Conservation (phyloP, 495 filamentous ascomycete species). For the Friedmanniomyces endolithicus region DNA sequence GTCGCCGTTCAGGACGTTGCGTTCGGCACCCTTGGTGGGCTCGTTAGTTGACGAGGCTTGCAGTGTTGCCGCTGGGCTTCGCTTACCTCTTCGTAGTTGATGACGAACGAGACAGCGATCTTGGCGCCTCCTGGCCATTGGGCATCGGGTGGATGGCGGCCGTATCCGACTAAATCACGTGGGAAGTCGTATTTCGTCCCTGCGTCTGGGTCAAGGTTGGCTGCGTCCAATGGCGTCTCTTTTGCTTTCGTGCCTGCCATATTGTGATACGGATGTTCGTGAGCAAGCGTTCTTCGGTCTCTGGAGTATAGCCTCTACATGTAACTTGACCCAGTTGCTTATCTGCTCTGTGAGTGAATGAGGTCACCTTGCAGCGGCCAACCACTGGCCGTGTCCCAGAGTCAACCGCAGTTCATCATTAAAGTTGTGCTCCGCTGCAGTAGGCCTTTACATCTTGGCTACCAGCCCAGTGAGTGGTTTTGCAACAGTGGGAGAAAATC, state of each 20-base stretch:
- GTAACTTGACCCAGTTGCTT: background rate
- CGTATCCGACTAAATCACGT: constrained; percentile 28
- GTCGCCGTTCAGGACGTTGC: constrained; percentile 29
- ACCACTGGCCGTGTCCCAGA: background rate
- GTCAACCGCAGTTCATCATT: background rate
- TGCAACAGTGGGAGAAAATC: no score
- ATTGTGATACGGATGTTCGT: background rate
- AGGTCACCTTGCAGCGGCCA: constrained; percentile 12
- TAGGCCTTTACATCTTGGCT: no score
- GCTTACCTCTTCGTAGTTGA: constrained; percentile 32
- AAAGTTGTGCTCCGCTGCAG: no score
- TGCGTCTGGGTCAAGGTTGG: constrained; percentile 7
- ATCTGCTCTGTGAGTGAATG: background rate
- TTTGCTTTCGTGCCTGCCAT: background rate
- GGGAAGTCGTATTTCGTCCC: constrained; percentile 22
- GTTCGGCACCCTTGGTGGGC: constrained; percentile 25
- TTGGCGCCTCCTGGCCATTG: constrained; percentile 33
- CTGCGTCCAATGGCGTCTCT: constrained; percentile 4
- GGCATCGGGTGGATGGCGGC: constrained; percentile 28
- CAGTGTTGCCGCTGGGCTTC: background rate
- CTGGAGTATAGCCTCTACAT: background rate
- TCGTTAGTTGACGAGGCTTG: background rate
- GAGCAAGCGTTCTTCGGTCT: background rate
- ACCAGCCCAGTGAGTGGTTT: no score
- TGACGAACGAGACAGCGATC: constrained; percentile 34